Base-by-base conservation (phyloP, 305 asterid genomes). In the Plantago coronopus region DNA sequence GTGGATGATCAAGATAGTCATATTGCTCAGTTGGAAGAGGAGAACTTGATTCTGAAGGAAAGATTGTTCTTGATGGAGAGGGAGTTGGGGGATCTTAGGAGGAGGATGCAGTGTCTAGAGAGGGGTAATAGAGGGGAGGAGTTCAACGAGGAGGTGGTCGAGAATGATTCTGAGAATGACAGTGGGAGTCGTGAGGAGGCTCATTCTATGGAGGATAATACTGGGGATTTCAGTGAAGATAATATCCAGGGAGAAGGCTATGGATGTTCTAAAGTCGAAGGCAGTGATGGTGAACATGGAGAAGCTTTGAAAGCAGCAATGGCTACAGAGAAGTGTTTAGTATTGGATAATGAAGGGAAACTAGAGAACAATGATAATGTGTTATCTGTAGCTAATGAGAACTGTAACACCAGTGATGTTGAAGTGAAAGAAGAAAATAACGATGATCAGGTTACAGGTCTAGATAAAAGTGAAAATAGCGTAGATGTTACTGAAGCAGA, bases 1-100 rank as follows among this genome's bases (percentile, higher is more conserved):
- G 94, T 90, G 56, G 97, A 90, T 62, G 95, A 89, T 77, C 95
- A 84, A 65, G 96, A 87, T 54, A 72, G 75, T 20, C 95, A 83
- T 62, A 85, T 90, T 72, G 89, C 87, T 19, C 93, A 83, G 20
- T 70, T 87, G 53, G 97, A 89, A 77, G 96, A 87, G 50, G 97
- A 87, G 63, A 89, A 89, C 46, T 57, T 87, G 77, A 74, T 81
- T 54, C 69, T 90, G 78, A 90, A 83, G 86, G 96, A 91, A 74
- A 79, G 91, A 72, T 60, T 91, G 80, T 91, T 82, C 75, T 61
- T 88, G 67, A 83, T 91, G 96, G 97, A 85, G 73, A 77, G 89
- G 65, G 97, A 88, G 71, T 54, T 87, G 69, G 82, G 78, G 61
- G 91, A 85, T 72, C 54, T 90, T 76, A 83, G 91, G 74, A 81